Base-by-base conservation (phyloP, 2,329 filamentous ascomycete species). In the Hymenoscyphus infarciens region DNA sequence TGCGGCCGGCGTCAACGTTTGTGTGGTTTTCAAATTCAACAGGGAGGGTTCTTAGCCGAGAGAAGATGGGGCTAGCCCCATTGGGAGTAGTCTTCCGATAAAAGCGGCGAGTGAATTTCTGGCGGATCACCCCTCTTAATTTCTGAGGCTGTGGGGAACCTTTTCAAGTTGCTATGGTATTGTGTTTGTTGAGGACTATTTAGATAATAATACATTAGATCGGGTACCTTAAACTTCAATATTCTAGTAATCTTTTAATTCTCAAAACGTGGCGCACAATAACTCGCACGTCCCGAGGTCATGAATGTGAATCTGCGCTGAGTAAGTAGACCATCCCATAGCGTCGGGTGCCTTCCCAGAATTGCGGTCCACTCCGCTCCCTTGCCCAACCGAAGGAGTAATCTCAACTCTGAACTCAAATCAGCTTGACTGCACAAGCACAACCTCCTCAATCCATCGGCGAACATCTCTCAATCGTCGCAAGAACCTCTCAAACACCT, bases 401-500 rank as follows among this genome's bases (percentile, higher is more conserved):
- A 61, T 61, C 55, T 58, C 56, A 42, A 58, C 29, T 31, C 29
- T 38, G 57, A 39, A 60, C 52, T 33, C 52, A 45, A 45, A 60
- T 35, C 57, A 59, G 19, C 19, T 49, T 49, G 27, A 16, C 45
- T 15, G 29, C 45, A 53, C 19, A 27, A 25, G 29, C 54, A 35
- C 33, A n/a, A 52, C 42, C 22, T 27, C 56, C 15, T 39, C 33
- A 57, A 35, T 19, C 52, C 55, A 56, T 39, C 49, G 33, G 15
- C 52, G 11, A 38, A 57, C 57, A 59, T n/a, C 38, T 57, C 57
- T 27, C 49, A 60, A 33, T 52, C 25, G 19, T 52, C 42, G 49
- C 61, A 33, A 39, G 11, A 60, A 29, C 25, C 11, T 11, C 42
- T 38, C 19, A 27, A 35, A 52, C 42, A 19, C 31, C 39, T 25